These are phyloP conservation scores for Alternaria gaisen DNA, from an alignment of 2,329 filamentous ascomycete genomes.

Conservation along the genomic window DNA sequence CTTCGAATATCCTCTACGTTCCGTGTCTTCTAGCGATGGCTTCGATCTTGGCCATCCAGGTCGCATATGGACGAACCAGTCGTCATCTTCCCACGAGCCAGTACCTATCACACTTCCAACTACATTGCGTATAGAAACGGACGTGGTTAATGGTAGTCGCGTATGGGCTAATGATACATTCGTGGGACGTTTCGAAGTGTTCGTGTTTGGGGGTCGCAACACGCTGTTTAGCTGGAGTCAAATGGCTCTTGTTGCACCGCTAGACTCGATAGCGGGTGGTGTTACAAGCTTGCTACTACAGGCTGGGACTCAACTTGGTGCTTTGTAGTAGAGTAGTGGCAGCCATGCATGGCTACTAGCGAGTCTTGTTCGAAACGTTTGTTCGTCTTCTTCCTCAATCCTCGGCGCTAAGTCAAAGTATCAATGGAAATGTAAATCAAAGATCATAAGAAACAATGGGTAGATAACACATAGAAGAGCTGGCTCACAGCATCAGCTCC, in stretches of 20 bases:
- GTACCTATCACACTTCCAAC: slow-evolving; percentile 49
- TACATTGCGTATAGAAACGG: slow-evolving; percentile 55
- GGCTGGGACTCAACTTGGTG: background rate
- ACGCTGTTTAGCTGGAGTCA: slow-evolving; percentile 64
- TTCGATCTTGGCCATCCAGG: slow-evolving; percentile 60
- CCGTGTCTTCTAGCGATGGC: slow-evolving; percentile 54
- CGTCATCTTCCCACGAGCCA: slow-evolving; percentile 56
- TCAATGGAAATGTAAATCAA: background rate
- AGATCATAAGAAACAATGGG: no score
- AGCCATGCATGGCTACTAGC: background rate
- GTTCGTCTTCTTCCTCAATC: background rate
- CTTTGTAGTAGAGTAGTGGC: background rate
- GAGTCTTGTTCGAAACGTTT: background rate
- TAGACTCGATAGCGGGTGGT: slow-evolving; percentile 49
- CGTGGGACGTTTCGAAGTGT: slow-evolving; percentile 63
- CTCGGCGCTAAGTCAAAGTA: background rate
- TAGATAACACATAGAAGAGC: no score
- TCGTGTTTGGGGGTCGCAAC: slow-evolving; percentile 63
- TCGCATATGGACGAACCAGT: slow-evolving; percentile 62
- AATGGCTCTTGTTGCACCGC: slow-evolving; percentile 65
- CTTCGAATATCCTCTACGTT: slow-evolving; percentile 60
- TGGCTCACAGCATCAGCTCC: no score
- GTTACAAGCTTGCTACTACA: slow-evolving; percentile 28
- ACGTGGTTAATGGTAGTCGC: slow-evolving; percentile 58
- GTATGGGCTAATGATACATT: slow-evolving; percentile 60